Conservation (phyloP, 495 filamentous ascomycete genomes). For the Pyrenula aspistea region DNA sequence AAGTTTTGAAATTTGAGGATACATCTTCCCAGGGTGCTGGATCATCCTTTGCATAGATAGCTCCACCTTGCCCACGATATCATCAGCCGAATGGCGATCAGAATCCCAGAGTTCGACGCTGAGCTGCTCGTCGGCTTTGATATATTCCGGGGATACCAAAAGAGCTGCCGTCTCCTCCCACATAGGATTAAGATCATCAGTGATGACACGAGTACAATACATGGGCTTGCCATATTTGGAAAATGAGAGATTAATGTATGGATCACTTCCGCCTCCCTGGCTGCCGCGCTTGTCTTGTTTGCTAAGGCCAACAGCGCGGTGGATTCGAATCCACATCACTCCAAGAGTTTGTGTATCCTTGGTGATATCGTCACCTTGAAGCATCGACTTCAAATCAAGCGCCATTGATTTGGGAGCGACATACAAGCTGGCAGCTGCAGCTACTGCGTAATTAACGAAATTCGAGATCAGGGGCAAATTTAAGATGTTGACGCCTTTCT, state of each 20-base stretch:
- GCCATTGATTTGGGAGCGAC: constrained; percentile 95
- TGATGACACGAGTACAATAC: constrained; percentile 93
- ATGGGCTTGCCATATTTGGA: constrained; percentile 94
- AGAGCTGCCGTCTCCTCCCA: constrained; percentile 87
- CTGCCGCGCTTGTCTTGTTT: constrained; percentile 83
- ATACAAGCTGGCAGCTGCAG: constrained; percentile 74
- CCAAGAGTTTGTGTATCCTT: constrained; percentile 81
- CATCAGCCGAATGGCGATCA: constrained; percentile 77
- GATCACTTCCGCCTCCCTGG: constrained; percentile 82
- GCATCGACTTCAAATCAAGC: constrained; percentile 78
- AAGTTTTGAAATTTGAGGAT: constrained; percentile 77
- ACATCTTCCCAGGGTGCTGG: constrained; percentile 84
- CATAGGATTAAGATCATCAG: constrained; percentile 85
- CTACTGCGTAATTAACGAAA: constrained; percentile 95
- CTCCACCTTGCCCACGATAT: constrained; percentile 89
- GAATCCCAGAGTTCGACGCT: constrained; percentile 94
- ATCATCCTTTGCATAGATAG: constrained; percentile 89
- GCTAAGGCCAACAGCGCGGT: constrained; percentile 68
- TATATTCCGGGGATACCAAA: constrained; percentile 71
- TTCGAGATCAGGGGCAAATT: constrained; percentile 90
- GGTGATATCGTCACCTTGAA: constrained; percentile 78
- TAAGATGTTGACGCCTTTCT: constrained; percentile 78
- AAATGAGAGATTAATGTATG: constrained; percentile 68
- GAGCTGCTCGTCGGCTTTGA: constrained; percentile 86
- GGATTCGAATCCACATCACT: constrained; percentile 81